Evolutionary conservation across 768 basidiomycete species (phyloP).

Genomic region (Auriculariales sp.): DNA sequence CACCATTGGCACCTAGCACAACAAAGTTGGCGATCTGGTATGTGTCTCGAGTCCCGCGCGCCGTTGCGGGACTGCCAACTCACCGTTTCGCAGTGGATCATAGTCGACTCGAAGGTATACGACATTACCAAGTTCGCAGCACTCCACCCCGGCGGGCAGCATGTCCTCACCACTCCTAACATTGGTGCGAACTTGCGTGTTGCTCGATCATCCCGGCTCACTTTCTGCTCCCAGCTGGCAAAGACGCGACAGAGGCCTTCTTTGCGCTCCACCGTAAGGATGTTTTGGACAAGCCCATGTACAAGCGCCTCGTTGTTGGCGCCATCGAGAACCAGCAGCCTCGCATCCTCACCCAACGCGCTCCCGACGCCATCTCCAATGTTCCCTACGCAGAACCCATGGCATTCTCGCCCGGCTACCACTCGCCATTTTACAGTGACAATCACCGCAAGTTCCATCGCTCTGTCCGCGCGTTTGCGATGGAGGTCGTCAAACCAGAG

Average conservation of each 20-base stretch:
- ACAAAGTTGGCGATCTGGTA: slow-evolving; percentile 71
- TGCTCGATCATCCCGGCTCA: neutral
- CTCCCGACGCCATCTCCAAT: slow-evolving; percentile 48
- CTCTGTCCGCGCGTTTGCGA: slow-evolving; percentile 61
- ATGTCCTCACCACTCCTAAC: slow-evolving; percentile 49
- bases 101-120: slow-evolving; percentile 70
- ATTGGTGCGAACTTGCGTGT: slow-evolving; percentile 46
- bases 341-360: slow-evolving; percentile 30
- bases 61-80: neutral
- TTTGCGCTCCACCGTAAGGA: slow-evolving; percentile 46
- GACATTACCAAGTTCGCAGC: slow-evolving; percentile 68
- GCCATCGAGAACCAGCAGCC: slow-evolving; percentile 42
- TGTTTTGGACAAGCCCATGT: slow-evolving; percentile 60
- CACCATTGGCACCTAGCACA: slow-evolving; percentile 43
- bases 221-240: neutral
- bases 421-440: slow-evolving; percentile 65
- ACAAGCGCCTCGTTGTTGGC: slow-evolving; percentile 55
- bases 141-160: slow-evolving; percentile 76
- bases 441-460: slow-evolving; percentile 63
- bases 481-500: slow-evolving; percentile 61
- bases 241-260: slow-evolving; percentile 18
- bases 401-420: slow-evolving; percentile 57
- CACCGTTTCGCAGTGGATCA: slow-evolving; percentile 45
- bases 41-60: slow-evolving; percentile 12
- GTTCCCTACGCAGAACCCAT: slow-evolving; percentile 81